A percentile compares a stretch with the other conserved stretches of the same genome.
Conservation (phyloP, 371 early-diverging fungal genomes). For the Thermomucor indicae-seudaticae region DNA sequence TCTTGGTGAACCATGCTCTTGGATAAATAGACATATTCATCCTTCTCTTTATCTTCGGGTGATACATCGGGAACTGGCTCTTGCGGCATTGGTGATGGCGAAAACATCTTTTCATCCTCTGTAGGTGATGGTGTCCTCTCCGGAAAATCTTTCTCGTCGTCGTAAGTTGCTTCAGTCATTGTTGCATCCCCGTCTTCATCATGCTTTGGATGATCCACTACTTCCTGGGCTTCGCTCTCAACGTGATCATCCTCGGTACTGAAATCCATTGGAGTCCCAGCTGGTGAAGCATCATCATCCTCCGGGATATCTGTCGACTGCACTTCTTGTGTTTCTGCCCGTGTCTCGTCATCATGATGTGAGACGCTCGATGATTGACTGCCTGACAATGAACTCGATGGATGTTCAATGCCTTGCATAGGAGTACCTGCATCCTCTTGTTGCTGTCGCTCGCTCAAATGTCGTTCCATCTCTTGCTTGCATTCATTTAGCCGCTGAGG, state of each 20-base stretch:
- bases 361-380: not conserved
- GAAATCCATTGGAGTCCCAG: slow-evolving; percentile 23
- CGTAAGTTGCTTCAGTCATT: slow-evolving; percentile 15
- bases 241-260: slow-evolving; percentile 10
- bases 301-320: not conserved
- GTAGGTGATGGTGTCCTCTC: no score
- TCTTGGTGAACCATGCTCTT: slow-evolving; percentile 17
- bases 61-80: slow-evolving; percentile 1
- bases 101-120: not conserved
- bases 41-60: slow-evolving; percentile 12
- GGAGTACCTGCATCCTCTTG: slow-evolving; percentile 12
- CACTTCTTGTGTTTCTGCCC: not conserved
- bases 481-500: slow-evolving; percentile 5
- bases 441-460: slow-evolving; percentile 3
- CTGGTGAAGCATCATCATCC: slow-evolving; percentile 6
- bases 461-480: slow-evolving; percentile 3
- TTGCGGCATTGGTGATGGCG: slow-evolving; percentile 1
- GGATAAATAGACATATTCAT: slow-evolving; percentile 16
- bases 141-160: not conserved
- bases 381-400: slow-evolving; percentile 2
- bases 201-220: not conserved
- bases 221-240: slow-evolving; percentile 1
- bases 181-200: slow-evolving; percentile 17
- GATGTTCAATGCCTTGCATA: slow-evolving; percentile 15
- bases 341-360: not conserved